Percentiles rank a stretch among this genome's conserved stretches.
These are phyloP conservation scores for Neonectria sp. DNA, from an alignment of 2,329 filamentous ascomycete species.

Conservation along the genomic window DNA sequence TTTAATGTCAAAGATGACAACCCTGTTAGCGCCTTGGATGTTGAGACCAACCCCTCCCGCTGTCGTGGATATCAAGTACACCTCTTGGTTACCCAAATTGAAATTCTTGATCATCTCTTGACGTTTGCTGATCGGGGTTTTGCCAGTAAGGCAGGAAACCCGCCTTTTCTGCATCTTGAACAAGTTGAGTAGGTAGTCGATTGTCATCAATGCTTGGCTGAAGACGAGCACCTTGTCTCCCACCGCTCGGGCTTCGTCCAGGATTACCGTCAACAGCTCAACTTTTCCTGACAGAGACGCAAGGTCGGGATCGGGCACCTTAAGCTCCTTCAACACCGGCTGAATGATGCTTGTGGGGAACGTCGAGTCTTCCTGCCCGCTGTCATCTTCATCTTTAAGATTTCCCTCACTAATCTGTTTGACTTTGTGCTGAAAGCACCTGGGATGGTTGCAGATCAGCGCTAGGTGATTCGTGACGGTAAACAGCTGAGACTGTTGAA, in stretches of 20 bases:
- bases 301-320: constrained; percentile 58
- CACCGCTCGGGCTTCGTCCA: constrained; percentile 72
- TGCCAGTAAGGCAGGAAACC: constrained; percentile 77
- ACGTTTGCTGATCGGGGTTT: constrained; percentile 68
- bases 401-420: constrained; percentile 29
- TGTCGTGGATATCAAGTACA: constrained; percentile 87
- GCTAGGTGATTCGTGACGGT: constrained; percentile 56
- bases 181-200: constrained; percentile 77
- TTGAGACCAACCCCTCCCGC: constrained; percentile 90
- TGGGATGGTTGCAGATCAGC: constrained; percentile 68
- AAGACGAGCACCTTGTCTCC: constrained; percentile 88
- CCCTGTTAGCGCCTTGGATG: constrained; percentile 85
- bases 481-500: constrained; percentile 50
- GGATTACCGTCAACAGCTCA: constrained; percentile 75
- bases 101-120: constrained; percentile 78
- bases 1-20: constrained; percentile 87
- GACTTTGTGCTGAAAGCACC: constrained; percentile 59
- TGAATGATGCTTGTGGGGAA: constrained; percentile 49
- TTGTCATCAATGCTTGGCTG: constrained; percentile 77
- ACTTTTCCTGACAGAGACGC: constrained; percentile 77
- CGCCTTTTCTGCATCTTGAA: constrained; percentile 65
- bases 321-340: constrained; percentile 55
- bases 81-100: constrained; percentile 69
- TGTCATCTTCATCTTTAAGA: constrained; percentile 5
- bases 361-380: constrained; percentile 25